phyloP scores from a whole-genome alignment of 257 asterid species.

The Scutellaria galericulata region DNA sequence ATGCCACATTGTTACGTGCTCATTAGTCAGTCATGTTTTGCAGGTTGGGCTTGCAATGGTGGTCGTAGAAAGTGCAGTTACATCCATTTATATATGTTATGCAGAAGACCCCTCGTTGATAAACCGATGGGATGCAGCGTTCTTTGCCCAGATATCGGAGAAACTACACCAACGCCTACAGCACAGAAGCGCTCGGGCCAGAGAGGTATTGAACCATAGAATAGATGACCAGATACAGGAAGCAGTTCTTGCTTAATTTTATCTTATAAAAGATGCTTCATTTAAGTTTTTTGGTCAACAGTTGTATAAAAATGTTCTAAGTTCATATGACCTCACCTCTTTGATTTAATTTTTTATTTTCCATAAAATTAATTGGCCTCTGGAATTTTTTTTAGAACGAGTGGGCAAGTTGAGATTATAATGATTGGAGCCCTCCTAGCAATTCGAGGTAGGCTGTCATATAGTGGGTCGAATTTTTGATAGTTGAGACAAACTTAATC shows the following conservation, averaged over 20 bases:
- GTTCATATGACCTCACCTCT: background rate
- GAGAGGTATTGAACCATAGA: conserved; percentile 60
- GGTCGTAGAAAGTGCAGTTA: conserved; percentile 95
- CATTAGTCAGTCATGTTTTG: background rate
- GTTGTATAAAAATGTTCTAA: too few relatives aligned
- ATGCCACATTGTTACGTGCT: too few relatives aligned
- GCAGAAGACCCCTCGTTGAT: conserved; percentile 90
- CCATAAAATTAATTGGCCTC: background rate
- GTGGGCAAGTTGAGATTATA: too few relatives aligned
- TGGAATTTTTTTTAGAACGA: background rate
- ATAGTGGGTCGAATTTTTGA: too few relatives aligned
- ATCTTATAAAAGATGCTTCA: background rate
- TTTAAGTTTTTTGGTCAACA: too few relatives aligned
- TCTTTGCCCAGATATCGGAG: conserved; percentile 78
- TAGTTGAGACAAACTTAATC: too few relatives aligned
- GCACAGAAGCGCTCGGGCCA: conserved; percentile 86
- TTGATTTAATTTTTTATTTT: background rate
- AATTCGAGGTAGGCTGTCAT: too few relatives aligned
- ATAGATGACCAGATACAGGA: conserved; percentile 61
- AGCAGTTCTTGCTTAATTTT: conserved; percentile 51
- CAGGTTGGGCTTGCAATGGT: conserved; percentile 97
- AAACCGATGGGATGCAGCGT: conserved; percentile 80
- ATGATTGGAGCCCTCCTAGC: too few relatives aligned
- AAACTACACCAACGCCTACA: conserved; percentile 86
- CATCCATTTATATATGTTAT: conserved; percentile 85